A percentile compares a stretch with the other conserved stretches of the same genome.
phyloP scores from a whole-genome alignment of 2,329 filamentous ascomycete genomes.

The Fusarium sp. region DNA sequence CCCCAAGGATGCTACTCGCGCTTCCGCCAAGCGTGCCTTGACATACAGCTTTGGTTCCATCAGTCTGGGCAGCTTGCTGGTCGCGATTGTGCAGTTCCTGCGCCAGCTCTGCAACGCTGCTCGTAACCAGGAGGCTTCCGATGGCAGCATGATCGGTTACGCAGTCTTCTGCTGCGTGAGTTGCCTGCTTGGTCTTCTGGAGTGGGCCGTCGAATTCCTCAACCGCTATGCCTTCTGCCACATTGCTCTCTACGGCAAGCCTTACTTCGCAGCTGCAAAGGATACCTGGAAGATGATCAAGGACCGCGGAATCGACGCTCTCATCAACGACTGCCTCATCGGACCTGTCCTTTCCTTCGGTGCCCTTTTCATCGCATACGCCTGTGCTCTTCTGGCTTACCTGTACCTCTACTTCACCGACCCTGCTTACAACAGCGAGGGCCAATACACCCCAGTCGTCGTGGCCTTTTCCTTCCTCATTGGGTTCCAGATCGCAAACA shows the following conservation, averaged over 20 bases:
- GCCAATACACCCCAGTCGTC: conserved; percentile 79
- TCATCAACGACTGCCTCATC: conserved; percentile 89
- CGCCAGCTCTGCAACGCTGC: conserved; percentile 87
- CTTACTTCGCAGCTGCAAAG: conserved; percentile 88
- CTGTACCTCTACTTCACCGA: conserved; percentile 87
- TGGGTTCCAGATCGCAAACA: conserved; percentile 87
- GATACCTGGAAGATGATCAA: conserved; percentile 94
- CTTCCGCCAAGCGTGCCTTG: conserved; percentile 82
- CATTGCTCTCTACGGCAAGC: conserved; percentile 91
- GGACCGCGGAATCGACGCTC: conserved; percentile 88
- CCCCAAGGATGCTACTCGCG: conserved; percentile 82
- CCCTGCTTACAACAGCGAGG: conserved; percentile 79
- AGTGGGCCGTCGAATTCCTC: conserved; percentile 89
- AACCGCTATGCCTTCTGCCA: conserved; percentile 95
- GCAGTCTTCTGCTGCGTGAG: conserved; percentile 80
- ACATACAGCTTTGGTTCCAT: conserved; percentile 96
- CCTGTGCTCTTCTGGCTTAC: conserved; percentile 84
- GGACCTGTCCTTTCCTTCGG: conserved; percentile 81
- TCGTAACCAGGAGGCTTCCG: conserved; percentile 69
- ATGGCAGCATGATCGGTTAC: conserved; percentile 75
- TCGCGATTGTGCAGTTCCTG: conserved; percentile 88
- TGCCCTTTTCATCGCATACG: conserved; percentile 84
- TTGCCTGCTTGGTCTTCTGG: conserved; percentile 80
- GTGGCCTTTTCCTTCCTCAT: conserved; percentile 90
- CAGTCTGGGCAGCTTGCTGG: conserved; percentile 84